Evolutionary conservation across 345 rosid species (phyloP), one percentile per base, ranked within the genome.

Genomic region (Ricinus communis): DNA sequence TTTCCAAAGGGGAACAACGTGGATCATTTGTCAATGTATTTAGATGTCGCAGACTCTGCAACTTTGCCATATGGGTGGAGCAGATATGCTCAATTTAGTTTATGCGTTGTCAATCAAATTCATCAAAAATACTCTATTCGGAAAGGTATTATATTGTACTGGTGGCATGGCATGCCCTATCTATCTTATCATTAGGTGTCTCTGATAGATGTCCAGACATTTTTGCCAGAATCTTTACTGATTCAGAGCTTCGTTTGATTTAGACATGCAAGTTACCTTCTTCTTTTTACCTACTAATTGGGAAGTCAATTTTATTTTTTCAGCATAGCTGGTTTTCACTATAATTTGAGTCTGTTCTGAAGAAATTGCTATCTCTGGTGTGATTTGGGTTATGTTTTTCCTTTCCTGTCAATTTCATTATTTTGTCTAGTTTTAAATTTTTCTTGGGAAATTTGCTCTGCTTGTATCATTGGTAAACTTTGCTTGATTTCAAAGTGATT

Each of bases 1-100:
- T 84, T 71, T 53, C 85, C 88, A 12, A 81, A 75, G 62, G 90
- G 87, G 38, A 87, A 77, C 77, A 79, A 76, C 49, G 83, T 80
- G 58, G 76, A 79, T 55, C 69, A 82, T 61, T 75, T 83, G 71
- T 81, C 87, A 0, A 51, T 71, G 77, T 85, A 78, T 64, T 38
- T 87, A 19, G 85, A 73, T 22, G 87, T 87, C 62, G 82, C 91
- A 8, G 87, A 83, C 70, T 68, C 82, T 8, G 61, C 76, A 27
- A 67, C 79, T 51, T 59, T 83, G 71, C 87, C 85, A 1, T 72
- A 70, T 30, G 85, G 84, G 27, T 87, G 91, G 91, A 76, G 84
- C 69, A 80, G 87, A 74, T 71, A 76, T 52, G 85, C 82, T 16
- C 77, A 72, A 60, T 82, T 85, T 57, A 82, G 76, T 72, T 75